A percentile compares a stretch with the other conserved stretches of the same genome.
Evolutionary conservation across 805 yeast species (phyloP).

Genomic region (Nakazawaea molendinolei): DNA sequence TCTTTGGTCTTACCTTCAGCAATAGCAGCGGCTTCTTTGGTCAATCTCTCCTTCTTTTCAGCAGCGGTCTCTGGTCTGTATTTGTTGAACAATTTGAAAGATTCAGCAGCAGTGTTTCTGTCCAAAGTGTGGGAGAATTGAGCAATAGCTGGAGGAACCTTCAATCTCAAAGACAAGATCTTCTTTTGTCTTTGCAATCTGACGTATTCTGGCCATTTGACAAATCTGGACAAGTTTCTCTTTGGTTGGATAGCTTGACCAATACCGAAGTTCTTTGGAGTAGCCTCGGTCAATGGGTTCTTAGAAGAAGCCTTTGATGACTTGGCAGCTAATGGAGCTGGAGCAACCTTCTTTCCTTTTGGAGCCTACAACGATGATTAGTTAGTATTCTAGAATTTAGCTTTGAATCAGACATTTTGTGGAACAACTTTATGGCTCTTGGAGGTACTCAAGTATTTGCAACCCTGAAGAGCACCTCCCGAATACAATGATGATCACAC

Average conservation of each 20-base stretch:
- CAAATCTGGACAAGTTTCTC: conserved; percentile 94
- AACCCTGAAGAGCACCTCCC: no score
- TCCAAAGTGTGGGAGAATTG: conserved; percentile 95
- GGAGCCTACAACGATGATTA: conserved; percentile 8
- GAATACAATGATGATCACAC: neutral
- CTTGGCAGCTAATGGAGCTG: conserved; percentile 94
- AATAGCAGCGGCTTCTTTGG: conserved; percentile 98
- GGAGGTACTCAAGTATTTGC: no score
- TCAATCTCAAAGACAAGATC: conserved; percentile 89
- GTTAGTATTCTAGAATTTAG: conserved; percentile 7
- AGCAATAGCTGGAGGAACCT: conserved; percentile 98
- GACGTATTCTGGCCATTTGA: conserved; percentile 98
- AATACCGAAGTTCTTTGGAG: conserved; percentile 92
- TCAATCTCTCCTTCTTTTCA: conserved; percentile 98
- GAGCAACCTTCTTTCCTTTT: conserved; percentile 75
- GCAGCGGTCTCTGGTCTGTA: conserved; percentile 97
- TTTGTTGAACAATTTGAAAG: conserved; percentile 96
- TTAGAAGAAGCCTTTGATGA: conserved; percentile 41
- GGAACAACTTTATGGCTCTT: no score
- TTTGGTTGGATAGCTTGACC: conserved; percentile 95
- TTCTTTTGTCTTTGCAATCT: conserved; percentile 99
- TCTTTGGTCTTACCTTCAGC: conserved; percentile 97
- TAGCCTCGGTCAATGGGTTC: conserved; percentile 86
- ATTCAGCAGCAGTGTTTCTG: conserved; percentile 97
- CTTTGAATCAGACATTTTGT: no score